These are phyloP conservation scores for Ophiostoma pallidulum DNA, from an alignment of 2,329 filamentous ascomycete genomes.

Conservation along the genomic window DNA sequence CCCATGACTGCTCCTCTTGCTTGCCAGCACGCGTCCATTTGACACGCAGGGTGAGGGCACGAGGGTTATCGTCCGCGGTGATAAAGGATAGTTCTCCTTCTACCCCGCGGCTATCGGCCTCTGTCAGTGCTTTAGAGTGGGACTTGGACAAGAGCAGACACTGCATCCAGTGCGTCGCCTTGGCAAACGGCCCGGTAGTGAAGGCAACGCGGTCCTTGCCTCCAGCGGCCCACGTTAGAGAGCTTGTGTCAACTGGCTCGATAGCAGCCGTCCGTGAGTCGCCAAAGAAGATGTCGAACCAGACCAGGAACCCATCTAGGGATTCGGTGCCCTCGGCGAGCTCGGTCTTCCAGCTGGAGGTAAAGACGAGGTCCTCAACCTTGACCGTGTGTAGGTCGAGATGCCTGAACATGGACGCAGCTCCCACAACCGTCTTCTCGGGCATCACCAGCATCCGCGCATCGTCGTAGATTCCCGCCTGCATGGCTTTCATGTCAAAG, in stretches of 20 bases:
- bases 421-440: constrained; percentile 47
- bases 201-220: constrained; percentile 62
- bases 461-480: constrained; percentile 70
- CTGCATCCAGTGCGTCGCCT: constrained; percentile 85
- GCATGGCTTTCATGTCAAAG: constrained; percentile 90
- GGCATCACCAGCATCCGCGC: constrained; percentile 68
- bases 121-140: constrained; percentile 34
- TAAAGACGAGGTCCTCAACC: constrained; percentile 66
- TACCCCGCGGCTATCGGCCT: constrained; percentile 49
- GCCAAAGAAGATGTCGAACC: constrained; percentile 92
- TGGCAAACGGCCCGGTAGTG: constrained; percentile 70
- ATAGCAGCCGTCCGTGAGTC: constrained; percentile 44
- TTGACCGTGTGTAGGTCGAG: constrained; percentile 68
- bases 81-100: constrained; percentile 61
- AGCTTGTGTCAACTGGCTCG: constrained; percentile 43
- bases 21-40: constrained; percentile 46
- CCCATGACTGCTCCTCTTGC: constrained; percentile 40
- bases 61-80: constrained; percentile 59
- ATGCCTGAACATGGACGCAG: constrained; percentile 57
- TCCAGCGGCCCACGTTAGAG: constrained; percentile 53
- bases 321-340: constrained; percentile 53
- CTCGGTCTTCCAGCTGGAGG: constrained; percentile 53
- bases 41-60: constrained; percentile 55
- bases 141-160: constrained; percentile 63
- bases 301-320: constrained; percentile 81